Base-by-base conservation (phyloP, 163 green algal species). In the Chlamydomonas reinhardtii region DNA sequence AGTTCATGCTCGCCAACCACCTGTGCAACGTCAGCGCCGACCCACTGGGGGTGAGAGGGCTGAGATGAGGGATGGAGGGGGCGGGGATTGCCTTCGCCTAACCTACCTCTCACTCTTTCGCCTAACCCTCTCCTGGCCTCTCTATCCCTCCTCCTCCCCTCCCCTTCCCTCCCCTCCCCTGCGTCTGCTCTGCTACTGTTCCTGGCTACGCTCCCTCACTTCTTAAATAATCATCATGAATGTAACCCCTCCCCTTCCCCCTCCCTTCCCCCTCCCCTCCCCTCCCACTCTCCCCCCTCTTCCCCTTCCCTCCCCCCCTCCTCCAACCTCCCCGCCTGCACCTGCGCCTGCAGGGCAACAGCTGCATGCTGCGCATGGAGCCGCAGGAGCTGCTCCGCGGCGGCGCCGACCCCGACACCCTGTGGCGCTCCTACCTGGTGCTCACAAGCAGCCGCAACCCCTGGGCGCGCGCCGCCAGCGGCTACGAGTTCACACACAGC, bases 401-500 rank as follows among this genome's bases (percentile, higher is more conserved):
- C 15, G 80, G 80, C 27, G 0, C 1, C 25, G 80, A 86, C 70
- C 54, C 73, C 8, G 34, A 79, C 24, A n/a, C 27, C n/a, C 73
- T 86, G 69, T 86, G 80, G 80, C 35, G 56, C 3, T 71, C 79
- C 15, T 74, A 80, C 80, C 5, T 52, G 34, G 70, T 86, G 34
- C 73, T 86, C 70, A 86, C 70, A 24, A 74, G 54, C 56, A 74
- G 29, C 22, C 32, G 80, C 34, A 86, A 86, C 70, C 80, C 80
- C 9, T 86, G 70, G 54, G 80, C 80, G 25, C 80, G 80, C 17
- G 80, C 80, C 25, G 80, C 70, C 56, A 74, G 56, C 56, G 80
- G 80, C 54, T 86, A 80, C 56, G 66, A 86, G 80, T 86, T 86
- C 80, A 86, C 70, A 0, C 74, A 56, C 56, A n/a, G 48, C 25